phyloP scores from a whole-genome alignment of 768 basidiomycete species.

The Leucosporidium scottii region DNA sequence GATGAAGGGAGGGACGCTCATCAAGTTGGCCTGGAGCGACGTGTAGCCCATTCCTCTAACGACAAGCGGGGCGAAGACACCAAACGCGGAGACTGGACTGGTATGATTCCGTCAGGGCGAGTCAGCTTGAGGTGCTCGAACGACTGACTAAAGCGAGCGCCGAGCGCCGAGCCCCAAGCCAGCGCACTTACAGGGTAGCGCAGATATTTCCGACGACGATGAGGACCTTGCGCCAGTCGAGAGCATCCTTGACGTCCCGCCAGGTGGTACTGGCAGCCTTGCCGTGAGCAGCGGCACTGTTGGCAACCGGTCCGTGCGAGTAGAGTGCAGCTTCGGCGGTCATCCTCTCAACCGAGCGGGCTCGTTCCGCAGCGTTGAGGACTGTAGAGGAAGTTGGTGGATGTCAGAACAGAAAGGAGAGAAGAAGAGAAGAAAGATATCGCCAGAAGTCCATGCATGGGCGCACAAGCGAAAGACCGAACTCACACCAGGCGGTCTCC shows the following conservation, averaged over 20 bases:
- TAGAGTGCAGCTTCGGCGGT: conserved; percentile 2
- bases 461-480: background rate
- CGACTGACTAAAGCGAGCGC: too few species aligned
- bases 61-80: conserved; percentile 6
- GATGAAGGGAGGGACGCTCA: conserved; percentile 28
- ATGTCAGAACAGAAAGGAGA: too few species aligned
- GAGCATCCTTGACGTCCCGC: conserved; percentile 4
- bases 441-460: too few species aligned
- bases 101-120: background rate
- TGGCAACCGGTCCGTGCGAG: background rate
- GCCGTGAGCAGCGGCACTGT: background rate
- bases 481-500: conserved; percentile 4
- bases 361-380: conserved; percentile 6
- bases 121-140: background rate
- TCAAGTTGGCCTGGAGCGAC: conserved; percentile 13
- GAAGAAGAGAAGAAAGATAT: too few species aligned
- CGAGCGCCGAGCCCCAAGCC: too few species aligned
- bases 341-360: conserved; percentile 1
- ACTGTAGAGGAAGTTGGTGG: too few species aligned
- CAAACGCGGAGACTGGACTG: conserved; percentile 1
- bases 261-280: background rate
- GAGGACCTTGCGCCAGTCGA: conserved; percentile 24
- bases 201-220: conserved; percentile 14
- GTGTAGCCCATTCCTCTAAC: conserved; percentile 15
- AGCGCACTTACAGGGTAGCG: conserved; percentile 1